Conservation (phyloP, 257 asterid genomes). For the Misopates orontium region DNA sequence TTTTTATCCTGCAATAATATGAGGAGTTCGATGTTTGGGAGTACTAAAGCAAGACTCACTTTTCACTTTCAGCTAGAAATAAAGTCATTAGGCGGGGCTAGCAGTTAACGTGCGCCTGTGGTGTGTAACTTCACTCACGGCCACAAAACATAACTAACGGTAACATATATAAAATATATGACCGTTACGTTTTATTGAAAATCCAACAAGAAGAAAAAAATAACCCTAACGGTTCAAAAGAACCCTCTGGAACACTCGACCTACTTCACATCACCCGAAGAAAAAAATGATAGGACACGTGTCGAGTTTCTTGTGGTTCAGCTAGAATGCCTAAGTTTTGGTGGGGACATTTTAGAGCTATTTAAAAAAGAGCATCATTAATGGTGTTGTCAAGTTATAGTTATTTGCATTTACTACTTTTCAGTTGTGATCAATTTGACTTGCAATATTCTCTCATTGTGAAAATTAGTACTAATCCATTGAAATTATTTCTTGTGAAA, state of each 20-base stretch:
- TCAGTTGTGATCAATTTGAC: neutral
- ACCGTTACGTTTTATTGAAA: slow-evolving; percentile 28
- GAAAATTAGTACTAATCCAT: too few relatives aligned
- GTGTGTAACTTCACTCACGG: slow-evolving; percentile 12
- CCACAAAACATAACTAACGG: slow-evolving; percentile 27
- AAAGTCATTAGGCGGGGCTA: neutral
- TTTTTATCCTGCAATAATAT: too few relatives aligned
- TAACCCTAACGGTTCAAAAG: slow-evolving; percentile 22
- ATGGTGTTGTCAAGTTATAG: neutral
- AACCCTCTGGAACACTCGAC: slow-evolving; percentile 32
- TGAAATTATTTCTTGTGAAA: too few relatives aligned
- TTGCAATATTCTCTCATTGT: too few relatives aligned
- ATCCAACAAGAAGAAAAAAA: neutral
- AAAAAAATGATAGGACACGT: neutral
- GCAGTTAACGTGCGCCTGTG: slow-evolving; percentile 22
- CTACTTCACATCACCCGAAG: neutral
- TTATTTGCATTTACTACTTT: neutral
- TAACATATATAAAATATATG: slow-evolving; percentile 15
- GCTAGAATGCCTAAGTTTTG: neutral
- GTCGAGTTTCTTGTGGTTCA: slow-evolving; percentile 5
- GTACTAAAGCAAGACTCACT: too few relatives aligned
- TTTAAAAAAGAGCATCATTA: neutral
- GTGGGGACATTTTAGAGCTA: neutral
- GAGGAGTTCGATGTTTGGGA: too few relatives aligned
- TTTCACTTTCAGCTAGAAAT: neutral